phyloP scores from a whole-genome alignment of 2,329 filamentous ascomycete species.

The Paecilomyces formosus region DNA sequence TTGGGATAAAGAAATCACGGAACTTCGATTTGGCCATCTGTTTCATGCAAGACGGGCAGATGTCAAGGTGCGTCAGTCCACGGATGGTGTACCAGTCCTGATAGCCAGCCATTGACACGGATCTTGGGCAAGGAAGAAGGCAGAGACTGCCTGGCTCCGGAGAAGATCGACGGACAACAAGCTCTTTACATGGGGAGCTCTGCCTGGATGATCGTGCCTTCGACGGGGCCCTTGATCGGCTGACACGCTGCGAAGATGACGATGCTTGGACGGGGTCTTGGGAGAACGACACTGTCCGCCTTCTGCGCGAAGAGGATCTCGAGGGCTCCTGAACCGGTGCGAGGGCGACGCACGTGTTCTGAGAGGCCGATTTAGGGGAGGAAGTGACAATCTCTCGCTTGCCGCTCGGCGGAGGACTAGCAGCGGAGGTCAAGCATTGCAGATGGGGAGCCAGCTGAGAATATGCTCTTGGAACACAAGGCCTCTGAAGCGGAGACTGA shows the following conservation, averaged over 20 bases:
- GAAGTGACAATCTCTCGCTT: background rate
- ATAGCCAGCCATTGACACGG: slow-evolving; percentile 53
- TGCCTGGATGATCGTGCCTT: slow-evolving; percentile 1
- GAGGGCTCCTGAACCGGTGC: background rate
- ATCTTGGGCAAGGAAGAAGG: slow-evolving; percentile 64
- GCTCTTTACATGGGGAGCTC: slow-evolving; percentile 8
- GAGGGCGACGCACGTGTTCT: background rate
- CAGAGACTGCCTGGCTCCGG: slow-evolving; percentile 14
- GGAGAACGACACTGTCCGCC: background rate
- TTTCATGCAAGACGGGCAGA: slow-evolving; percentile 75
- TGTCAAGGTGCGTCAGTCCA: slow-evolving; percentile 62
- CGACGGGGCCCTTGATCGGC: background rate
- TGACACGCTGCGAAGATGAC: background rate
- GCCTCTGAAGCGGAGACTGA: slow-evolving; percentile 3
- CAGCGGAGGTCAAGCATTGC: background rate
- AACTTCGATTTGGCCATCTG: slow-evolving; percentile 65
- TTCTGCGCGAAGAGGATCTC: background rate
- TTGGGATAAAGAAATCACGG: slow-evolving; percentile 57
- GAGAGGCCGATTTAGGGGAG: background rate
- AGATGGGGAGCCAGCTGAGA: background rate
- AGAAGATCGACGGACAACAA: slow-evolving; percentile 8
- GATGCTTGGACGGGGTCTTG: background rate
- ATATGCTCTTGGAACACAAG: background rate
- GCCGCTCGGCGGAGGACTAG: background rate
- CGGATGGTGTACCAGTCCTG: slow-evolving; percentile 77